These are phyloP conservation scores for Teunomyces panamensis DNA, from an alignment of 805 yeast species.

Conservation along the genomic window DNA sequence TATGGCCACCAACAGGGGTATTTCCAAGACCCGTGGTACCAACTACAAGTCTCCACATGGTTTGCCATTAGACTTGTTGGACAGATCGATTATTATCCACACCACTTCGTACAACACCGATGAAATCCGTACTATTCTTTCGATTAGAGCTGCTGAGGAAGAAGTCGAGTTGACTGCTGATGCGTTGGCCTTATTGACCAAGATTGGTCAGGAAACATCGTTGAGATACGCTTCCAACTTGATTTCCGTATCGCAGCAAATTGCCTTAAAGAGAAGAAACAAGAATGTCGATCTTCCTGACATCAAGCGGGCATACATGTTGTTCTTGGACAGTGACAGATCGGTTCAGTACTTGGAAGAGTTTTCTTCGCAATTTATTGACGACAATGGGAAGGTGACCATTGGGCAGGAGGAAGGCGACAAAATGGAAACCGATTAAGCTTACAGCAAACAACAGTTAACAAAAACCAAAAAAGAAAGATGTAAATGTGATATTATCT, in stretches of 20 bases:
- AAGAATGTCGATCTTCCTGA: slow-evolving; percentile 71
- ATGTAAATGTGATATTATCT: background rate
- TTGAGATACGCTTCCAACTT: slow-evolving; percentile 90
- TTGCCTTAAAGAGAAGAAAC: slow-evolving; percentile 78
- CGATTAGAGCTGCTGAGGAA: slow-evolving; percentile 91
- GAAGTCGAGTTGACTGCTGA: slow-evolving; percentile 81
- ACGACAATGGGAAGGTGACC: slow-evolving; percentile 71
- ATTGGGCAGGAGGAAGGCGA: slow-evolving; percentile 39
- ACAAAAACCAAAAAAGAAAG: background rate
- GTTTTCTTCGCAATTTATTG: slow-evolving; percentile 64
- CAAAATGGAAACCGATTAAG: slow-evolving; percentile 33
- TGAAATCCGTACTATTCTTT: slow-evolving; percentile 81
- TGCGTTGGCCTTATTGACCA: slow-evolving; percentile 82
- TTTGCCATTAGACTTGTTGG: slow-evolving; percentile 91
- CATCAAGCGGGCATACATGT: slow-evolving; percentile 78
- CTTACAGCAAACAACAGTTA: too few species aligned
- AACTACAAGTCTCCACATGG: slow-evolving; percentile 95
- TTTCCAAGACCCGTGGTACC: slow-evolving; percentile 91
- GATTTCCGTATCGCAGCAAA: slow-evolving; percentile 84
- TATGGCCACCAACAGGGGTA: slow-evolving; percentile 97
- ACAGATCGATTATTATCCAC: slow-evolving; percentile 88
- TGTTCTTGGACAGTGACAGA: slow-evolving; percentile 86
- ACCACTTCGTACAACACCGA: slow-evolving; percentile 74
- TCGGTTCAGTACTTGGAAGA: slow-evolving; percentile 84
- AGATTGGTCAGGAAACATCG: slow-evolving; percentile 86